Evolutionary conservation across 2,329 filamentous ascomycete genomes (phyloP).

Genomic region (Aplosporella prunicola): DNA sequence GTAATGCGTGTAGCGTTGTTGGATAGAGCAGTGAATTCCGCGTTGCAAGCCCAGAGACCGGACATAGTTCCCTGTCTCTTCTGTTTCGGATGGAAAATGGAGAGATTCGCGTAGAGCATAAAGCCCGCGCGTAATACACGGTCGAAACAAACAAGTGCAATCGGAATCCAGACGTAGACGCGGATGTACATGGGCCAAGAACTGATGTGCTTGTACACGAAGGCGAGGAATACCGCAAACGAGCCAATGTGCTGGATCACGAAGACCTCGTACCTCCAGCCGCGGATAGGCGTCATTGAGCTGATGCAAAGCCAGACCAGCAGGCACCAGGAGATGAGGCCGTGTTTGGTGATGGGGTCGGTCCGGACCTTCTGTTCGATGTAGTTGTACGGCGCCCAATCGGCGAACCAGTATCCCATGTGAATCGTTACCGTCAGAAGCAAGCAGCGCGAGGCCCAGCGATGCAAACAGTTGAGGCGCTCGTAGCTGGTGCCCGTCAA

Average conservation of each 20-base stretch:
- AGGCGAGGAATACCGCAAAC: conserved; percentile 52
- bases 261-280: conserved; percentile 61
- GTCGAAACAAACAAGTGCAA: conserved; percentile 55
- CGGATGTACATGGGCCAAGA: conserved; percentile 42
- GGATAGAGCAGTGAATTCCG: conserved; percentile 38
- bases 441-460: conserved; percentile 62
- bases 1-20: conserved; percentile 49
- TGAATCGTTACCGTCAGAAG: conserved; percentile 60
- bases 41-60: conserved; percentile 29
- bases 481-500: conserved; percentile 58
- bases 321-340: conserved; percentile 56
- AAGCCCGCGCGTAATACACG: conserved; percentile 40
- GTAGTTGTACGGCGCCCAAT: conserved; percentile 53
- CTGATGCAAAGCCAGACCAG: conserved; percentile 57
- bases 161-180: conserved; percentile 57
- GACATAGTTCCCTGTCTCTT: conserved; percentile 18
- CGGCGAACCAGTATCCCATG: conserved; percentile 58
- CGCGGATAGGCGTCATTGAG: conserved; percentile 54
- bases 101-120: conserved; percentile 31
- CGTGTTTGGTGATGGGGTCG: conserved; percentile 58
- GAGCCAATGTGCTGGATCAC: conserved; percentile 57
- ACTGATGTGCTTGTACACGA: conserved; percentile 51
- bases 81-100: conserved; percentile 30
- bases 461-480: conserved; percentile 62
- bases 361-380: conserved; percentile 49